These are phyloP conservation scores for Blastomyces percursus DNA, from an alignment of 2,329 filamentous ascomycete species.

Conservation along the genomic window DNA sequence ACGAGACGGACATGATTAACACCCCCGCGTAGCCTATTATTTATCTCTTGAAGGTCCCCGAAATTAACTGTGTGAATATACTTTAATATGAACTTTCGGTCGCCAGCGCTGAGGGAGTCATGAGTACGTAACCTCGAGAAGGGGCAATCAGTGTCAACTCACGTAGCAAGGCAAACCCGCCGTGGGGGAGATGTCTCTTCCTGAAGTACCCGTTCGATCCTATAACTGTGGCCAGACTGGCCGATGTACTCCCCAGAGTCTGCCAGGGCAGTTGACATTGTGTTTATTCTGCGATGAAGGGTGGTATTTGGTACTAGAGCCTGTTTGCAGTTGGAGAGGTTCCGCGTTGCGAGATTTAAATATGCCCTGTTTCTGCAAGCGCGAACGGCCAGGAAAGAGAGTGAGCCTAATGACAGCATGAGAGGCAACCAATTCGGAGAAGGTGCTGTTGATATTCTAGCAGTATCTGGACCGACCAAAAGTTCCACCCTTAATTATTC, in stretches of 20 bases:
- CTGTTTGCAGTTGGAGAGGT: constrained; percentile 4
- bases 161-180: constrained; percentile 6
- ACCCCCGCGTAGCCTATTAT: constrained; percentile 12
- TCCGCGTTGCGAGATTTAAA: constrained; percentile 5
- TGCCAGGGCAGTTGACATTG: constrained; percentile 11
- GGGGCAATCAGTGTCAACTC: constrained; percentile 3
- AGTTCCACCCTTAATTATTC: too few species aligned
- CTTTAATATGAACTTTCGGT: constrained; percentile 9
- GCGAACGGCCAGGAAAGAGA: constrained; percentile 2
- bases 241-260: constrained; percentile 9
- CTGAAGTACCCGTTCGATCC: constrained; percentile 12
- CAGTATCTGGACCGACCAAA: background rate
- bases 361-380: constrained; percentile 9
- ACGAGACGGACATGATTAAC: constrained; percentile 26
- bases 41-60: constrained; percentile 9
- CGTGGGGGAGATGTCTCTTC: constrained; percentile 11
- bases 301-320: constrained; percentile 7
- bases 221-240: constrained; percentile 12
- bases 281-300: constrained; percentile 13
- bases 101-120: constrained; percentile 2
- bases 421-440: constrained; percentile 4
- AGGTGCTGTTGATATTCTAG: background rate
- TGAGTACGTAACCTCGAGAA: constrained; percentile 8
- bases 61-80: constrained; percentile 8
- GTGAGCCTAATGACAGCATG: constrained; percentile 9